Evolutionary conservation across 2,329 filamentous ascomycete genomes (phyloP).

Genomic region (Hirsutella minnesotensis): DNA sequence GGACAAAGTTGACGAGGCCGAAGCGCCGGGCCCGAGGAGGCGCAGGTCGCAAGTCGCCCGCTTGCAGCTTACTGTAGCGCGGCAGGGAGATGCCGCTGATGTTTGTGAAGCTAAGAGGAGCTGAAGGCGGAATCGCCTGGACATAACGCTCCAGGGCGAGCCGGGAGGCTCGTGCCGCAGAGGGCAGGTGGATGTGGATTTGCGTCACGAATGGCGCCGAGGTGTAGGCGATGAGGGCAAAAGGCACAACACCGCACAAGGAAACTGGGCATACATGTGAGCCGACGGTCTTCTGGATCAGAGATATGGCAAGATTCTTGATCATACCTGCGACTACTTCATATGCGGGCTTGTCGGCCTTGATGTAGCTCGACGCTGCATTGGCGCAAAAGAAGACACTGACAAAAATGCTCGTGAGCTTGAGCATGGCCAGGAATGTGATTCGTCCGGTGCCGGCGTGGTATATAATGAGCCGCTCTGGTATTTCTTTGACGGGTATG

Average conservation of each 20-base stretch:
- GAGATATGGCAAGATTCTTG: not conserved
- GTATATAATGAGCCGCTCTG: conserved; percentile 57
- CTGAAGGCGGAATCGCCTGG: conserved; percentile 29
- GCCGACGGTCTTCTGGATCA: not conserved
- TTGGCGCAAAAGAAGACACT: conserved; percentile 55
- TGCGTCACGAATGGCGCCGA: conserved; percentile 62
- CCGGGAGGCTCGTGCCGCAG: conserved; percentile 49
- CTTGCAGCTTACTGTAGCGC: conserved; percentile 31
- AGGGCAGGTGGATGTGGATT: conserved; percentile 58
- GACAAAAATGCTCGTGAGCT: conserved; percentile 58
- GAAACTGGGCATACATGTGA: conserved; percentile 30
- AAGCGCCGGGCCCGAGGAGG: conserved; percentile 12
- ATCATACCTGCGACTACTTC: conserved; percentile 24
- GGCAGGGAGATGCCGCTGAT: conserved; percentile 45
- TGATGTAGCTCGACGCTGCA: conserved; percentile 47
- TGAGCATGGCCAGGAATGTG: conserved; percentile 57
- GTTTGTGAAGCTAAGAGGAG: conserved; percentile 39
- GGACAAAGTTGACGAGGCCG: conserved; percentile 28
- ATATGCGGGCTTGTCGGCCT: conserved; percentile 23
- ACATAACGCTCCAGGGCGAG: conserved; percentile 42
- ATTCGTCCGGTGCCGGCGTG: conserved; percentile 59
- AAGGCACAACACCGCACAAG: conserved; percentile 49
- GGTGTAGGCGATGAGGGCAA: conserved; percentile 51
- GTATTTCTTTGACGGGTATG: conserved; percentile 28
- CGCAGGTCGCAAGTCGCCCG: conserved; percentile 22